Conservation (phyloP, 2,329 filamentous ascomycete genomes). For the Talaromyces pinophilus region DNA sequence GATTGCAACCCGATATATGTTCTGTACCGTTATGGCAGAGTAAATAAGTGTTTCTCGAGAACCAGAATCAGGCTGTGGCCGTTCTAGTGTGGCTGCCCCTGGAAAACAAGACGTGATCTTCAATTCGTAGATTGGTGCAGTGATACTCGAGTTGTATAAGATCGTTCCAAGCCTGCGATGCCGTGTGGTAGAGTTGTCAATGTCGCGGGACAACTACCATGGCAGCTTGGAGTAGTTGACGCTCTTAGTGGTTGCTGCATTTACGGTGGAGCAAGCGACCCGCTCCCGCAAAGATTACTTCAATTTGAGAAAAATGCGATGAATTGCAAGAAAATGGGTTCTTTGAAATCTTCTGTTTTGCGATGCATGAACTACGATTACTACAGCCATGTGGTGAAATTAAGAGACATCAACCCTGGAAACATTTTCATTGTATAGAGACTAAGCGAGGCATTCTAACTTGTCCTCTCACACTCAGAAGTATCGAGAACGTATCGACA, state of each 20-base stretch:
- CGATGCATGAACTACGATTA: neutral
- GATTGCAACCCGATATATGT: neutral
- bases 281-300: slow-evolving; percentile 24
- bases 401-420: neutral
- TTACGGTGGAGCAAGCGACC: slow-evolving; percentile 33
- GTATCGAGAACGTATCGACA: neutral
- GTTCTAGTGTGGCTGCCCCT: neutral
- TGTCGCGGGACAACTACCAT: slow-evolving; percentile 16
- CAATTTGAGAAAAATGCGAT: neutral
- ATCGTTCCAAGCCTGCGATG: neutral
- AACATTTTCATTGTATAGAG: neutral
- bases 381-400: neutral
- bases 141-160: neutral
- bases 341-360: neutral
- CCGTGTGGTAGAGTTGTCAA: neutral
- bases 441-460: neutral
- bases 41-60: neutral
- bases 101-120: neutral
- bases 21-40: neutral
- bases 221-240: neutral
- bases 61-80: neutral
- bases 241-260: slow-evolving; percentile 24
- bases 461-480: neutral
- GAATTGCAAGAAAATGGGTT: neutral
- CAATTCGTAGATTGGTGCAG: neutral